Evolutionary conservation across 495 filamentous ascomycete genomes (phyloP), one percentile per base, ranked within the genome.

Genomic region (Daldinia loculata): DNA sequence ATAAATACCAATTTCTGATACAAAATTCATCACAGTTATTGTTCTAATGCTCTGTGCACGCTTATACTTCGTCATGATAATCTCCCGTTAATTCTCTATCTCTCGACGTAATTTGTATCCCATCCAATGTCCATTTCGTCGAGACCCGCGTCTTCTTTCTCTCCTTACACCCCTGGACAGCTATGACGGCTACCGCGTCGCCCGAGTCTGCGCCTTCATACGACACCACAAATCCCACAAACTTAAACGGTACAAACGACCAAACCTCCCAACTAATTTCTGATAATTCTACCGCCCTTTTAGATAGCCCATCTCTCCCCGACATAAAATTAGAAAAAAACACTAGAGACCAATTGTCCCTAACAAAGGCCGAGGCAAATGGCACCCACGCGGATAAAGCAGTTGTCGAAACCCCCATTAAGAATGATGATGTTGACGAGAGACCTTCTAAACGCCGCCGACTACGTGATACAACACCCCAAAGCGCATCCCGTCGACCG

Each of bases 381-480:
- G 70, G 69, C 22, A 52, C 30, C 58, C 56, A 64, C 50, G 41
- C 63, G 7, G 43, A 60, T 57, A 53, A 65, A 34, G 53, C 74
- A 3, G 17, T 48, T 41, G 38, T 43, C 24, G 56, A 67, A 27
- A 68, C 57, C 39, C 61, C 65, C 38, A 48, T 62, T 26, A 59
- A 64, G 63, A 63, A 73, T 63, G 69, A 57, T 29, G 69, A 78
- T 66, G 77, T 82, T 61, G 79, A 84, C 32, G 85, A 80, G 19
- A 90, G 86, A 60, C 91, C 91, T 56, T 83, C 85, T 11, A 97
- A 95, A 79, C 89, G 89, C 75, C 89, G 91, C 71, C 90, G 92
- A 78, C 84, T 94, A 6, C 81, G 80, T 41, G 78, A 79, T 29
- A 73, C 78, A 29, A 82, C 82, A 1, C 81, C 83, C 4, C 57